Evolutionary conservation across 257 asterid genomes (phyloP).

Genomic region (Nyctanthes arbortristis): DNA sequence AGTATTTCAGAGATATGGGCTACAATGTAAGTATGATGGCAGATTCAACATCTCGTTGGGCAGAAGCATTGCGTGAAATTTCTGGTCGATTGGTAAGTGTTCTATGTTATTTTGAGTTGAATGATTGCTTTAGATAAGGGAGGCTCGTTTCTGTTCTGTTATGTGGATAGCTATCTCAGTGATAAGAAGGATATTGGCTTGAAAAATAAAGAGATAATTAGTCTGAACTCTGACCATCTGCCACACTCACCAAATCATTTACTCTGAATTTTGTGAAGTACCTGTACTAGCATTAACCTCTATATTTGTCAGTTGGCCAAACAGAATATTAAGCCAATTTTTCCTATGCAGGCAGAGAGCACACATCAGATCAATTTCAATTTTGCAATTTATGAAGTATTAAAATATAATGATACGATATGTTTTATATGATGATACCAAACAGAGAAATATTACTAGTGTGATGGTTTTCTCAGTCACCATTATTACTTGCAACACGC

Average conservation of each 20-base stretch:
- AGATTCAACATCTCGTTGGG: constrained; percentile 99
- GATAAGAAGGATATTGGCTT: neutral
- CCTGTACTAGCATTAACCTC: neutral
- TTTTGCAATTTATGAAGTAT: neutral
- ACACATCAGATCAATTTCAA: neutral
- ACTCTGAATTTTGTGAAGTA: neutral
- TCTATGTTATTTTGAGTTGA: constrained; percentile 14
- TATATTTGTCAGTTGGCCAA: neutral
- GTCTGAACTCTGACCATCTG: neutral
- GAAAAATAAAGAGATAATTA: neutral
- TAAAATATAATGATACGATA: neutral
- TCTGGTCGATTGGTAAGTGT: constrained; percentile 95
- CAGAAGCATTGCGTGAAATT: constrained; percentile 99
- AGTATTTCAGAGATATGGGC: constrained; percentile 99
- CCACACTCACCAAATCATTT: neutral
- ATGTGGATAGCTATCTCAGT: neutral
- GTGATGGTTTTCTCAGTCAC: neutral
- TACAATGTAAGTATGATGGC: constrained; percentile 99
- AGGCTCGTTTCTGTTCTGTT: constrained; percentile 10
- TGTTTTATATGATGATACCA: neutral
- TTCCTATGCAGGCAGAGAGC: neutral
- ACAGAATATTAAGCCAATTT: neutral
- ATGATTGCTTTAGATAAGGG: neutral
- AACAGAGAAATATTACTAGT: neutral
- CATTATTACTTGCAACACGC: neutral